Conservation (phyloP, 495 filamentous ascomycete genomes). For the Rostrohypoxylon terebratum region DNA sequence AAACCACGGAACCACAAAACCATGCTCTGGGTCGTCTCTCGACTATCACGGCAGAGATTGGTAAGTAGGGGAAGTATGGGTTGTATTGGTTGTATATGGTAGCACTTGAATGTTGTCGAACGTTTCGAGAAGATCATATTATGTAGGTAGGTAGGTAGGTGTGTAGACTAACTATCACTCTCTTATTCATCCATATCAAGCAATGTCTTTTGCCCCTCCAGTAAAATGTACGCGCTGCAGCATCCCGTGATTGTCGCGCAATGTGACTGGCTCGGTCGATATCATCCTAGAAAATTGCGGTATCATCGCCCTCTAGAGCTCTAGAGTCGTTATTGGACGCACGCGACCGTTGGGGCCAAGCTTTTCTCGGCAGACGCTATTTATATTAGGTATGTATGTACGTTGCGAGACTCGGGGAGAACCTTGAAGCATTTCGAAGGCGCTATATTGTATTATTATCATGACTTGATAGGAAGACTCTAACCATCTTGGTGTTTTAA, state of each 20-base stretch:
- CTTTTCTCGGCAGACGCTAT: constrained; percentile 44
- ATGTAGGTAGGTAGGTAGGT: too few relatives aligned
- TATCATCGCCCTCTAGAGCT: constrained; percentile 38
- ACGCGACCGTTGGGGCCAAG: constrained; percentile 45
- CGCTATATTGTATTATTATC: not conserved
- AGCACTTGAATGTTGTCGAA: constrained; percentile 23
- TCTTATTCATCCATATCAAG: constrained; percentile 34
- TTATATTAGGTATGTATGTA: constrained; percentile 15
- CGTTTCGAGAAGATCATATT: constrained; percentile 28
- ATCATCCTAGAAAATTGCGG: constrained; percentile 46
- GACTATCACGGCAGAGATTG: constrained; percentile 34
- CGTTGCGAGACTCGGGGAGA: constrained; percentile 20
- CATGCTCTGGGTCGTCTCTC: constrained; percentile 30
- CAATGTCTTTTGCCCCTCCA: constrained; percentile 33
- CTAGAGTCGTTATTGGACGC: constrained; percentile 34
- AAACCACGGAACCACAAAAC: constrained; percentile 8
- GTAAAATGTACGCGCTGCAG: constrained; percentile 21
- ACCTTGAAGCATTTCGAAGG: not conserved
- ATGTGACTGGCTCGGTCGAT: constrained; percentile 45
- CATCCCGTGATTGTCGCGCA: constrained; percentile 42
- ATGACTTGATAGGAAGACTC: constrained; percentile 37
- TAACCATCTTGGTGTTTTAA: not conserved
- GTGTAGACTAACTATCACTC: not conserved
- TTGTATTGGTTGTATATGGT: too few relatives aligned
- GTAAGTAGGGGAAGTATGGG: constrained; percentile 6